Base-by-base conservation (phyloP, 495 filamentous ascomycete species). In the Lasiosphaeria miniovina region DNA sequence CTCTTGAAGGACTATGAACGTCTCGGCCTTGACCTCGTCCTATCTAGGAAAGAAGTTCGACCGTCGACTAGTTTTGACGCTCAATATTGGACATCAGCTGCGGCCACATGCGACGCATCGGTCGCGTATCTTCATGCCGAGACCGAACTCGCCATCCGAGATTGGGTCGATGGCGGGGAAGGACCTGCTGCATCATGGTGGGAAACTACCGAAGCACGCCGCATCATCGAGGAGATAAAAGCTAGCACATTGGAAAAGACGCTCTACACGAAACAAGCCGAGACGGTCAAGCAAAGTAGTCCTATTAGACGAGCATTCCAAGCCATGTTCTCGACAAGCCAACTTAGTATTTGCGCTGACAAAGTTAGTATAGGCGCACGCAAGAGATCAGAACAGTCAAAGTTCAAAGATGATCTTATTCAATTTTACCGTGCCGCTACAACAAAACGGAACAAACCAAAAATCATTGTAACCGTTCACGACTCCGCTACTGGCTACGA, bases 241-340 rank as follows among this genome's bases (percentile, higher is more conserved):
- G n/a, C n/a, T n/a, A n/a, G 61, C 55, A 17, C 36, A 52, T 63
- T 65, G 24, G 60, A 63, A 54, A 63, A 55, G 46, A 33, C 14
- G 17, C 49, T 52, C 11, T 63, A 60, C 36, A 24, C 10, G 14
- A 59, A 54, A 24, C 63, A 61, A 53, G 56, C 61, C 10, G 51
- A 54, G 49, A 40, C 49, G 38, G 17, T 63, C 38, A 24, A 55
- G 10, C 41, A 46, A 50, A 57, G 61, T 33, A 57, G 61, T 35
- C 56, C 61, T 6, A 34, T 51, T 12, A 41, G 56, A 51, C 41
- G 61, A 40, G 61, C 56, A 35, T 60, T 60, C 49, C 54, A 59
- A 55, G 63, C 63, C 36, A 48, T 67, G 53, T 67, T 67, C 36
- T 64, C 51, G 2, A 61, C 64, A 3, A 64, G 61, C 48, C 51